These are phyloP conservation scores for Quercus phellos DNA, from an alignment of 331 rosid genomes.

Conservation along the genomic window DNA sequence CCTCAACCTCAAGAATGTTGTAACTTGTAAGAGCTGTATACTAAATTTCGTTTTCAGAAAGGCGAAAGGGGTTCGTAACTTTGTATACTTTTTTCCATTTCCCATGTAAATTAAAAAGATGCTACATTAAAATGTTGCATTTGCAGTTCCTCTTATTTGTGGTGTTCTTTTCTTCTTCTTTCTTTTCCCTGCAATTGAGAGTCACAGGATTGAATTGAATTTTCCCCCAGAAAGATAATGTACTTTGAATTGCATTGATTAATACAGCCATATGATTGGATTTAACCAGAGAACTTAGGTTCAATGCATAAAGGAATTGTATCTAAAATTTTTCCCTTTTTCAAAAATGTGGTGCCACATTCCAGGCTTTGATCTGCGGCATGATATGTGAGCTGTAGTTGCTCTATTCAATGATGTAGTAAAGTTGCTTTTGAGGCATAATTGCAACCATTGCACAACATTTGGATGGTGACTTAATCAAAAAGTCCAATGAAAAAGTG, in stretches of 20 bases:
- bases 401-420: not conserved
- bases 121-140: not conserved
- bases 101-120: constrained; percentile 1
- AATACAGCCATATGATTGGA: no score
- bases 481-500: not conserved
- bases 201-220: no score
- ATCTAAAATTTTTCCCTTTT: not conserved
- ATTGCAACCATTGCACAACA: not conserved
- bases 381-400: not conserved
- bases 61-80: constrained; percentile 8
- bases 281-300: no score
- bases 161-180: not conserved
- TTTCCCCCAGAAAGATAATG: no score
- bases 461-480: not conserved
- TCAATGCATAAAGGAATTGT: no score
- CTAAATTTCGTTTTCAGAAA: not conserved
- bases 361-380: not conserved
- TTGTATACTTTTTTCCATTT: constrained; percentile 23
- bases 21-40: constrained; percentile 28
- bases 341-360: not conserved
- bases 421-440: not conserved
- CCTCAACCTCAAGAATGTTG: constrained; percentile 20
- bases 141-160: not conserved
- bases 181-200: not conserved
- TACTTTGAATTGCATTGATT: no score